Conservation (phyloP, 148 eudicot species). For the Nepenthes mirabilis region DNA sequence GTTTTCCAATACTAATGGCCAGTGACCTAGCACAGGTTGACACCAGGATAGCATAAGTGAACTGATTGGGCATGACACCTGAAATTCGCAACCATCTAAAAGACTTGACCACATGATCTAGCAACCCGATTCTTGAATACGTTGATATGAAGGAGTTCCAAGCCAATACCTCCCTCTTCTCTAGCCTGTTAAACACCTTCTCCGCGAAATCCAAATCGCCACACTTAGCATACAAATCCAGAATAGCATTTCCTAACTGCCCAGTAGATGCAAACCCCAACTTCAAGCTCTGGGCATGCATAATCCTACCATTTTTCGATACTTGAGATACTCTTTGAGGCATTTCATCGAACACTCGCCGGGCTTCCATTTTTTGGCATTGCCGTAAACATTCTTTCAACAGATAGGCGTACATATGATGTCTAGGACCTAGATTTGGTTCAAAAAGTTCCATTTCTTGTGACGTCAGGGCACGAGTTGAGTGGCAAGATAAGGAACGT, state of each 20-base stretch:
- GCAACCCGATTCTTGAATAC: conserved; percentile 41
- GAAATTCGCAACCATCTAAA: conserved; percentile 36
- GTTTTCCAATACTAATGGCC: conserved; percentile 34
- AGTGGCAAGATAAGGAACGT: neutral
- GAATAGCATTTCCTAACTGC: conserved; percentile 45
- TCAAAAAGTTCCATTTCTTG: neutral
- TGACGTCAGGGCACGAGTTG: neutral
- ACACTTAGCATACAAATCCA: conserved; percentile 87
- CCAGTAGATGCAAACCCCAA: conserved; percentile 38
- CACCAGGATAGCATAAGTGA: conserved; percentile 51
- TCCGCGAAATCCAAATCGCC: conserved; percentile 34
- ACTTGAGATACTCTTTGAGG: conserved; percentile 38
- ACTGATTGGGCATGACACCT: conserved; percentile 49
- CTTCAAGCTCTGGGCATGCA: conserved; percentile 49
- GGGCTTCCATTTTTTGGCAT: conserved; percentile 46
- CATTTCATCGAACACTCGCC: conserved; percentile 57
- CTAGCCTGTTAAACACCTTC: conserved; percentile 43
- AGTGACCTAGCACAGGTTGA: conserved; percentile 61
- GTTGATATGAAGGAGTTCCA: conserved; percentile 74
- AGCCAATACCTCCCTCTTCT: conserved; percentile 36
- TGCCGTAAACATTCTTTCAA: conserved; percentile 27
- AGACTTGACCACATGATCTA: conserved; percentile 26
- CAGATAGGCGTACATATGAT: conserved; percentile 16
- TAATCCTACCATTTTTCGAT: conserved; percentile 13
- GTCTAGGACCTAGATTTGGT: conserved; percentile 3